Conservation (phyloP, 2,329 filamentous ascomycete genomes). For the Fusarium tanahbumbuense region DNA sequence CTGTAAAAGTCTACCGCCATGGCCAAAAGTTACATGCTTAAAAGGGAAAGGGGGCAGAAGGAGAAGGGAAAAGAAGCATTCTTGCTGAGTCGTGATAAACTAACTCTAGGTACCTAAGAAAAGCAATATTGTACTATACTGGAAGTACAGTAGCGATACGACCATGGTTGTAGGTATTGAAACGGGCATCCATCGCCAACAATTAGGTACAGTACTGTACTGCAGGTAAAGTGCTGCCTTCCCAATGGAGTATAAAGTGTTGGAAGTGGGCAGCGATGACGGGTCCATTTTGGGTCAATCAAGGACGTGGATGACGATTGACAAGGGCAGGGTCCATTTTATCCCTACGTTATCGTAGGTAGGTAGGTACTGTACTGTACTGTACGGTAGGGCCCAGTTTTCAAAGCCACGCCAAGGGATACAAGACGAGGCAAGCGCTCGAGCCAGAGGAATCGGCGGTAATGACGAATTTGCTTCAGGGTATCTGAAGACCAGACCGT, state of each 20-base stretch:
- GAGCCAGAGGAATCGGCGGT: conserved; percentile 1
- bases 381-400: conserved; percentile 4
- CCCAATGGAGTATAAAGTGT: conserved; percentile 27
- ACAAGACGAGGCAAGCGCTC: conserved; percentile 21
- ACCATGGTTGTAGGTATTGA: background rate
- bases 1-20: conserved; percentile 24
- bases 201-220: background rate
- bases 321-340: background rate
- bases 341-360: background rate
- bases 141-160: background rate
- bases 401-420: conserved; percentile 34
- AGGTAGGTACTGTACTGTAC: too few relatives aligned
- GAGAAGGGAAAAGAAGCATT: background rate
- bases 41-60: conserved; percentile 15
- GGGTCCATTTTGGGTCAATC: conserved; percentile 28
- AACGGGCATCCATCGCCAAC: background rate
- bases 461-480: conserved; percentile 25
- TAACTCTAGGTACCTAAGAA: too few relatives aligned
- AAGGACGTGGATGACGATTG: conserved; percentile 18
- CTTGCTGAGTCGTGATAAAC: conserved; percentile 6
- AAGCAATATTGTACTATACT: background rate
- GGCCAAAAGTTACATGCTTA: conserved; percentile 5
- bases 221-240: conserved; percentile 36
- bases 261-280: conserved; percentile 33
- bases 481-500: conserved; percentile 1